Conservation (phyloP, 2,329 filamentous ascomycete species). For the Aspergillus amoenus region DNA sequence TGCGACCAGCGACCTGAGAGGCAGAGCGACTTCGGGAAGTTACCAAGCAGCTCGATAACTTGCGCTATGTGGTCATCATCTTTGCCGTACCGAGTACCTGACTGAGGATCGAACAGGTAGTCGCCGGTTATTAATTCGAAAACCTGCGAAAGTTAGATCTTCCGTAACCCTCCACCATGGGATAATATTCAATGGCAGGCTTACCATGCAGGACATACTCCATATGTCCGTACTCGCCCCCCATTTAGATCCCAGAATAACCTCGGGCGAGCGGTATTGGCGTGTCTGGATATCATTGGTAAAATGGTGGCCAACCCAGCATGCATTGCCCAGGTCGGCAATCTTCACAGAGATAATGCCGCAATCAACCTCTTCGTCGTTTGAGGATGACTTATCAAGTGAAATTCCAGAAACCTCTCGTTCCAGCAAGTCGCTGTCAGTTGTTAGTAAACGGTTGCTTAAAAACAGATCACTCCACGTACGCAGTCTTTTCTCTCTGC, state of each 20-base stretch:
- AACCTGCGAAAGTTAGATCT: slow-evolving; percentile 50
- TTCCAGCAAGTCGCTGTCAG: slow-evolving; percentile 76
- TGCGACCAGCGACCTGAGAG: slow-evolving; percentile 95
- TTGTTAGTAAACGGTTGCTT: slow-evolving; percentile 10
- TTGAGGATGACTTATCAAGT: slow-evolving; percentile 68
- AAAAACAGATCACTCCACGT: slow-evolving; percentile 42
- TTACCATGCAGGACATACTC: slow-evolving; percentile 99
- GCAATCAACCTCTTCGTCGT: slow-evolving; percentile 39
- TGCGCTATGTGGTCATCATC: slow-evolving; percentile 99
- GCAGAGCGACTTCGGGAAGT: slow-evolving; percentile 89
- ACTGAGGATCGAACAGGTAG: slow-evolving; percentile 97
- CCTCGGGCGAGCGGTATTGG: slow-evolving; percentile 95
- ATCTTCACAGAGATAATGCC: slow-evolving; percentile 98
- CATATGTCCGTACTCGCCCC: slow-evolving; percentile 98
- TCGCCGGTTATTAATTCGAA: slow-evolving; percentile 98
- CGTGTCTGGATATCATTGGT: slow-evolving; percentile 98
- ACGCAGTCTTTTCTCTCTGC: slow-evolving; percentile 91
- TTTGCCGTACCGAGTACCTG: slow-evolving; percentile 97
- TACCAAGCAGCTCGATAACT: slow-evolving; percentile 93
- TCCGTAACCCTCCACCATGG: too few relatives aligned
- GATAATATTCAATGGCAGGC: slow-evolving; percentile 24
- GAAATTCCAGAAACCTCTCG: slow-evolving; percentile 94
- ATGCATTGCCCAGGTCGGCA: slow-evolving; percentile 95
- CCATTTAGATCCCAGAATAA: slow-evolving; percentile 96
- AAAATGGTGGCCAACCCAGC: slow-evolving; percentile 98